Evolutionary conservation across 1,139 yeast species (phyloP).

Genomic region (Petasospora rhodanensis): DNA sequence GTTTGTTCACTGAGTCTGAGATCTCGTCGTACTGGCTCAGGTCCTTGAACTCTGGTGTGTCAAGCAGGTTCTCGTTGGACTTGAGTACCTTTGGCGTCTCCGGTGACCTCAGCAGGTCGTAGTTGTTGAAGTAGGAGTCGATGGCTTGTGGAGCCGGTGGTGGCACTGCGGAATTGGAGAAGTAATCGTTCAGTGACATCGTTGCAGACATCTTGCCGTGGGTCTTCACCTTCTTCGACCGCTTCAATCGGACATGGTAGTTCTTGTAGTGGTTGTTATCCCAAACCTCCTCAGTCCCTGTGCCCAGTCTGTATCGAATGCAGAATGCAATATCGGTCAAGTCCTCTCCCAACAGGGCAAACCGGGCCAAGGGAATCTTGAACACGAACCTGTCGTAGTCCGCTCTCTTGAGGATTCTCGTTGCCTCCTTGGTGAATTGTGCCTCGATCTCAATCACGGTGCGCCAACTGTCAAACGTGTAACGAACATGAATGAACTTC

Average conservation of each 20-base stretch:
- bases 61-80: constrained; percentile 10
- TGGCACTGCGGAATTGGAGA: constrained; percentile 6
- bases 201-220: no score
- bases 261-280: constrained; percentile 65
- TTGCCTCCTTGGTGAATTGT: constrained; percentile 54
- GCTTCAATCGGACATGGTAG: constrained; percentile 48
- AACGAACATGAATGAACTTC: constrained; percentile 58
- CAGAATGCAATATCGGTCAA: constrained; percentile 43
- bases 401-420: constrained; percentile 45
- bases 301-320: constrained; percentile 45
- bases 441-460: constrained; percentile 70
- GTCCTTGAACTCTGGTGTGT: constrained; percentile 19
- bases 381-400: constrained; percentile 58
- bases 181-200: constrained; percentile 17
- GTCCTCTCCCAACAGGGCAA: constrained; percentile 33
- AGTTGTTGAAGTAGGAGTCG: constrained; percentile 18
- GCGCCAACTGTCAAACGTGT: constrained; percentile 69
- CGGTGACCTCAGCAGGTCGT: constrained; percentile 20
- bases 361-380: constrained; percentile 41
- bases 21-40: constrained; percentile 12
- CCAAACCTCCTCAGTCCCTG: constrained; percentile 67
- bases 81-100: constrained; percentile 23
- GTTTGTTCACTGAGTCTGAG: constrained; percentile 15
- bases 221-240: constrained; percentile 8
- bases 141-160: constrained; percentile 2